Percentiles rank a stretch among this genome's conserved stretches.
These are phyloP conservation scores for Apium graveolens DNA, from an alignment of 129 eudicot species.

Conservation along the genomic window DNA sequence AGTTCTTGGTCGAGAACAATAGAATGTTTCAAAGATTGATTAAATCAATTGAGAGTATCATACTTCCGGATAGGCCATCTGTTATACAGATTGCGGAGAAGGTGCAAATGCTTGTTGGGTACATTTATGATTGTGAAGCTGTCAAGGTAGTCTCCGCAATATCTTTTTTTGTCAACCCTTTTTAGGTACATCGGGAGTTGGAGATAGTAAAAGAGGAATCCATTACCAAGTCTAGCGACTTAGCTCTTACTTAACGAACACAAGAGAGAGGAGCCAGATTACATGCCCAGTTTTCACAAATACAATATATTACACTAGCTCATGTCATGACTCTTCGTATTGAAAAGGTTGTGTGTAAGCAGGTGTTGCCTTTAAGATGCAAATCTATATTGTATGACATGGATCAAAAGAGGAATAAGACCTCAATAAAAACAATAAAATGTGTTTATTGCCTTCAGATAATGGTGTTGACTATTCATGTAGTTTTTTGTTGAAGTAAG, in stretches of 20 bases:
- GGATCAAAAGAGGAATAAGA: conserved; percentile 41
- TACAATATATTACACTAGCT: too few relatives aligned
- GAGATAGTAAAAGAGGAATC: neutral
- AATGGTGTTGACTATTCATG: conserved; percentile 59
- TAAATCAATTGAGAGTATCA: conserved; percentile 50
- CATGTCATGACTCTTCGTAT: too few relatives aligned
- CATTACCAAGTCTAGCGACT: too few relatives aligned
- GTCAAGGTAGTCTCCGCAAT: too few relatives aligned
- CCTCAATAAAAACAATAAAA: conserved; percentile 51
- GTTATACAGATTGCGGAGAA: conserved; percentile 59
- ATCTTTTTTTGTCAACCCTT: too few relatives aligned
- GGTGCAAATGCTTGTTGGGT: conserved; percentile 55
- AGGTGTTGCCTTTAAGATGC: too few relatives aligned
- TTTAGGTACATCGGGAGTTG: too few relatives aligned
- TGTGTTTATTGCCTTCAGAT: conserved; percentile 51
- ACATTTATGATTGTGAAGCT: conserved; percentile 41
- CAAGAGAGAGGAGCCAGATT: too few relatives aligned
- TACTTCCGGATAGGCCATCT: conserved; percentile 30
- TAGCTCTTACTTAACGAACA: too few relatives aligned
- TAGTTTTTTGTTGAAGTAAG: conserved; percentile 64
- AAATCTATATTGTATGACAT: conserved; percentile 28
- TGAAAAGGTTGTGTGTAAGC: too few relatives aligned
- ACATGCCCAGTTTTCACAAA: too few relatives aligned
- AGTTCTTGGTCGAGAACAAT: conserved; percentile 55
- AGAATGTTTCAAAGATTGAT: conserved; percentile 39